phyloP scores from a whole-genome alignment of 2,329 filamentous ascomycete genomes.

The Calonectria crousiana region DNA sequence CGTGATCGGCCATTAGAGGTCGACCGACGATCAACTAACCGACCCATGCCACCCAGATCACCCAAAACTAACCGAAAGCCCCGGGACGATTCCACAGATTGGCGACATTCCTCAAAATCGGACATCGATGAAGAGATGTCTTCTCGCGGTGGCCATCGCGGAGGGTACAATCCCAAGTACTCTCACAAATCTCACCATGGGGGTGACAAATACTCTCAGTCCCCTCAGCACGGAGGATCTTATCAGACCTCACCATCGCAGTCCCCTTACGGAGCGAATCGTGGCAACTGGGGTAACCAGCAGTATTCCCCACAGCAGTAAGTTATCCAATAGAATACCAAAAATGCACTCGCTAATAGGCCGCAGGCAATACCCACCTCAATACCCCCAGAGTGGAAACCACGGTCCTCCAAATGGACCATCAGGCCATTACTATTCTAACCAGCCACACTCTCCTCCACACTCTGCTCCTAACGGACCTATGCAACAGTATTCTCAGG shows the following conservation, averaged over 20 bases:
- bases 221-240: conserved; percentile 57
- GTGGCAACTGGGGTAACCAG: conserved; percentile 54
- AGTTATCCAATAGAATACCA: conserved; percentile 35
- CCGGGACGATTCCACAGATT: conserved; percentile 45
- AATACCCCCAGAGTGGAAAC: conserved; percentile 65
- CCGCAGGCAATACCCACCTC: conserved; percentile 70
- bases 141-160: conserved; percentile 57
- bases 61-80: conserved; percentile 43
- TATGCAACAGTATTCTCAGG: conserved; percentile 64
- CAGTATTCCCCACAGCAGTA: conserved; percentile 58
- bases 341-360: conserved; percentile 17
- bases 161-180: conserved; percentile 56
- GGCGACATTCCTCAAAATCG: conserved; percentile 59
- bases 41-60: conserved; percentile 43
- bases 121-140: conserved; percentile 65
- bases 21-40: conserved; percentile 38
- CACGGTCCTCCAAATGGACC: conserved; percentile 66
- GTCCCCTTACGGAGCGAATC: conserved; percentile 56
- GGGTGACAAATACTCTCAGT: conserved; percentile 55
- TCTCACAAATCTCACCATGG: conserved; percentile 52
- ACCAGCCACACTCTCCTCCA: conserved; percentile 60
- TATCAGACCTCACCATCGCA: conserved; percentile 60
- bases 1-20: conserved; percentile 30
- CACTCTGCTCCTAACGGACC: conserved; percentile 70
- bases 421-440: conserved; percentile 66